Evolutionary conservation across 208 protist genomes (phyloP).

Genomic region (Trichomonas tenax): DNA sequence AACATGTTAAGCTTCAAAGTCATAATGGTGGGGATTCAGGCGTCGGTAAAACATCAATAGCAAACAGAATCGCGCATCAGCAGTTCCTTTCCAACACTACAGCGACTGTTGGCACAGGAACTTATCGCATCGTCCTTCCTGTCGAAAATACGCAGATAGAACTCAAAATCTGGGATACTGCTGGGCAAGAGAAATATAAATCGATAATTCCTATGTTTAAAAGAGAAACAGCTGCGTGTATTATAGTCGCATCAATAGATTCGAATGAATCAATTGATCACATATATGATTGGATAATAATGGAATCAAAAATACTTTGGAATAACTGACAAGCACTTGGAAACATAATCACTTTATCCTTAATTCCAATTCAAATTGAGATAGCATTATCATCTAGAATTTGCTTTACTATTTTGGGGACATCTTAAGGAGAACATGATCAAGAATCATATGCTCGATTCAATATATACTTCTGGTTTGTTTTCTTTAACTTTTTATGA

Average conservation of each 20-base stretch:
- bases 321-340: too few species aligned
- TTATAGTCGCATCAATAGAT: background rate
- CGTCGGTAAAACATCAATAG: background rate
- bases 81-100: background rate
- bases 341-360: too few species aligned
- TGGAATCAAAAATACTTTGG: too few species aligned
- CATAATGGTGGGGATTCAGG: background rate
- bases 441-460: too few species aligned
- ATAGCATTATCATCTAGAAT: too few species aligned
- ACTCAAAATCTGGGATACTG: background rate
- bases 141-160: background rate
- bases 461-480: too few species aligned
- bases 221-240: background rate
- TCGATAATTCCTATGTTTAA: background rate
- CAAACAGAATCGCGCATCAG: background rate
- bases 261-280: background rate
- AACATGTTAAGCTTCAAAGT: background rate
- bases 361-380: too few species aligned
- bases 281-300: background rate
- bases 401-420: too few species aligned
- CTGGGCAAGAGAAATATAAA: background rate
- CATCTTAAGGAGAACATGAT: too few species aligned
- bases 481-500: too few species aligned
- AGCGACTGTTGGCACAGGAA: background rate
- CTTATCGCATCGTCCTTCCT: background rate